Evolutionary conservation across 257 asterid genomes (phyloP).

Genomic region (Salvia rosmarinus): DNA sequence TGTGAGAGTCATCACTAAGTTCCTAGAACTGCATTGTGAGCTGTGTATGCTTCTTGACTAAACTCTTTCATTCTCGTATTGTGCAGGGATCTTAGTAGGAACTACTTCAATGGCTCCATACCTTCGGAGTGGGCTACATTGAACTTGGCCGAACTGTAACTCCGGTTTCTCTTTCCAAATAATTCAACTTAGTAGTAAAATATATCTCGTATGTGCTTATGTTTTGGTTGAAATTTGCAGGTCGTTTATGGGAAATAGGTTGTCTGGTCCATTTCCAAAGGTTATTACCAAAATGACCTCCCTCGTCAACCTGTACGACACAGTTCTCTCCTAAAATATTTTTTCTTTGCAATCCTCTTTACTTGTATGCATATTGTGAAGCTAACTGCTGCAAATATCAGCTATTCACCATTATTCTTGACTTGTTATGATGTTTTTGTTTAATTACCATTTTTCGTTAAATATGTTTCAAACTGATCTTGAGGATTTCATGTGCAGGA

Average conservation of each 20-base stretch:
- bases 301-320: slow-evolving; percentile 72
- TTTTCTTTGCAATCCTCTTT: background rate
- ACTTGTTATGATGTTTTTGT: background rate
- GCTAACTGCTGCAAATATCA: background rate
- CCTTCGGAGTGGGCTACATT: slow-evolving; percentile 77
- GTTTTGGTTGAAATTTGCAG: slow-evolving; percentile 53
- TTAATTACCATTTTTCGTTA: background rate
- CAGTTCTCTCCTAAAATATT: slow-evolving; percentile 14
- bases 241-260: slow-evolving; percentile 87
- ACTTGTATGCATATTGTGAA: background rate
- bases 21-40: slow-evolving; percentile 23
- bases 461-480: slow-evolving; percentile 25
- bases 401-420: slow-evolving; percentile 14
- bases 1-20: slow-evolving; percentile 52
- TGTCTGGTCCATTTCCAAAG: slow-evolving; percentile 86
- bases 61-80: background rate
- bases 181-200: background rate
- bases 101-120: slow-evolving; percentile 67
- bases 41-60: background rate
- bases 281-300: slow-evolving; percentile 63
- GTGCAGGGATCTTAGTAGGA: slow-evolving; percentile 94
- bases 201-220: background rate
- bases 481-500: slow-evolving; percentile 53
- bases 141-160: slow-evolving; percentile 72
- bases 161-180: slow-evolving; percentile 6